Evolutionary conservation across 2,329 filamentous ascomycete genomes (phyloP).

Genomic region (Fusarium chuoi): DNA sequence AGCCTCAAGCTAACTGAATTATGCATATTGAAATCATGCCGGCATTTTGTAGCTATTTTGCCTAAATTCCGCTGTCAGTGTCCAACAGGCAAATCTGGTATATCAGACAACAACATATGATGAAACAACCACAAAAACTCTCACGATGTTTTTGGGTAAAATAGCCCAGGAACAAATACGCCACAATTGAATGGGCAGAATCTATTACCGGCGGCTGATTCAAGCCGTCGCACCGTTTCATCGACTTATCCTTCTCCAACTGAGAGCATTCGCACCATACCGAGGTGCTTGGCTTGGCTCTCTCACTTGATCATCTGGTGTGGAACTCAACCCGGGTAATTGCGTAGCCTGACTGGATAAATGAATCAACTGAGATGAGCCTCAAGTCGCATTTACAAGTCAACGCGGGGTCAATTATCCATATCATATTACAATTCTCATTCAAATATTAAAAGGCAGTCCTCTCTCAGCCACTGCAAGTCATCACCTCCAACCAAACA

Average conservation of each 20-base stretch:
- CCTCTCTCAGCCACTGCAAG: background rate
- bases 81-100: background rate
- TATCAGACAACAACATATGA: constrained; percentile 5
- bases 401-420: constrained; percentile 32
- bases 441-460: constrained; percentile 9
- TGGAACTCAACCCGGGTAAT: constrained; percentile 39
- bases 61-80: constrained; percentile 12
- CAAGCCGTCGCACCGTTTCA: constrained; percentile 24
- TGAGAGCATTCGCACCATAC: background rate
- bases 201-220: constrained; percentile 19
- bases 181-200: background rate
- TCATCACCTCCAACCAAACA: background rate
- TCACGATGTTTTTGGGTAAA: constrained; percentile 6
- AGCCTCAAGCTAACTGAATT: background rate
- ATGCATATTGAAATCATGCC: background rate
- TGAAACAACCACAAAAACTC: background rate
- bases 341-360: constrained; percentile 37
- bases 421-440: constrained; percentile 5
- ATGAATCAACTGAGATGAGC: constrained; percentile 26
- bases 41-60: constrained; percentile 16
- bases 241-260: constrained; percentile 14
- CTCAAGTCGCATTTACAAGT: constrained; percentile 22
- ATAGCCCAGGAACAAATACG: background rate
- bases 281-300: constrained; percentile 4
- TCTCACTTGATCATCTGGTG: constrained; percentile 6